Evolutionary conservation across 1,284 basidiomycete genomes (phyloP).

Genomic region (Malassezia cuniculi): DNA sequence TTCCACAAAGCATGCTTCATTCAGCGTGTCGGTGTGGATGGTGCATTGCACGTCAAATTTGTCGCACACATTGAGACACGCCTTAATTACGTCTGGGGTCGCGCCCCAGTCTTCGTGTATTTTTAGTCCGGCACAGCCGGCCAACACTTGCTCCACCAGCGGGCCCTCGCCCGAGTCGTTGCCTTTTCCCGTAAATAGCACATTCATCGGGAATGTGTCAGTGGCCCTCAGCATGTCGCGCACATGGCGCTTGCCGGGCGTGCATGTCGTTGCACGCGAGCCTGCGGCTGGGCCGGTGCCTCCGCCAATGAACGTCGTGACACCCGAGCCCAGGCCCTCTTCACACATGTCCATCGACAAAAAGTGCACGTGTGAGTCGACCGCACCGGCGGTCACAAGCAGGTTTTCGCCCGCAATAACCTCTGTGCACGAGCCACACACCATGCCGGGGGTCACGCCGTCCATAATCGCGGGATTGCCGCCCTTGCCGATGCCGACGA

Average conservation of each 20-base stretch:
- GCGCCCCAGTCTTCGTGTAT: slow-evolving; percentile 97
- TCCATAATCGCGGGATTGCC: slow-evolving; percentile 93
- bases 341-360: slow-evolving; percentile 79
- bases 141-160: slow-evolving; percentile 69
- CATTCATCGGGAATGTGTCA: slow-evolving; percentile 78
- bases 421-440: slow-evolving; percentile 29
- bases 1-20: slow-evolving; percentile 63
- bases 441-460: slow-evolving; percentile 59
- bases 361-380: slow-evolving; percentile 70
- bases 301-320: slow-evolving; percentile 47
- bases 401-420: slow-evolving; percentile 88
- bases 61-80: slow-evolving; percentile 66
- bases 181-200: slow-evolving; percentile 64
- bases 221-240: slow-evolving; percentile 51
- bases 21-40: slow-evolving; percentile 82
- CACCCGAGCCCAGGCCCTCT: slow-evolving; percentile 51
- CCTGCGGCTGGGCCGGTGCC: slow-evolving; percentile 78
- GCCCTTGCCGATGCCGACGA: slow-evolving; percentile 83
- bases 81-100: slow-evolving; percentile 71
- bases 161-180: slow-evolving; percentile 66
- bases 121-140: slow-evolving; percentile 83
- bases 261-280: slow-evolving; percentile 88
- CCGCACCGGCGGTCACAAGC: slow-evolving; percentile 81
- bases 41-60: slow-evolving; percentile 93
- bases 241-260: slow-evolving; percentile 50